These are phyloP conservation scores for Metschnikowia reukaufii DNA, from an alignment of 805 yeast species.

Conservation along the genomic window DNA sequence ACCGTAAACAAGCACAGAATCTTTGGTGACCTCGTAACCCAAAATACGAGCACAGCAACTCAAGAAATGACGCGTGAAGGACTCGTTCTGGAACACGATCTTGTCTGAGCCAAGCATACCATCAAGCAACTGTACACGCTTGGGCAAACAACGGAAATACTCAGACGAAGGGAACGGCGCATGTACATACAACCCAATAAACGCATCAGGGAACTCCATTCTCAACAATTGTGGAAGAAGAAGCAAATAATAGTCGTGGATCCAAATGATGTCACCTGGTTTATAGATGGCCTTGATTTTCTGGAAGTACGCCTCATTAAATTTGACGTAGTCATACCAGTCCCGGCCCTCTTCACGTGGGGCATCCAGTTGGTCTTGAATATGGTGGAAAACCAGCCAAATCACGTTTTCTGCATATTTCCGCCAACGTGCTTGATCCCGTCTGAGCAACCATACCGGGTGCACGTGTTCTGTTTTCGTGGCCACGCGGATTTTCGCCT, in stretches of 20 bases:
- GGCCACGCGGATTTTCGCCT: conserved; percentile 45
- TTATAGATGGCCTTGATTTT: conserved; percentile 69
- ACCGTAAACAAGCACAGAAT: conserved; percentile 70
- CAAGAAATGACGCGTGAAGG: conserved; percentile 87
- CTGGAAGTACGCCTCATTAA: conserved; percentile 88
- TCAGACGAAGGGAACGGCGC: conserved; percentile 96
- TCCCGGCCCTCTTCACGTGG: conserved; percentile 65
- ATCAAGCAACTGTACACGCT: conserved; percentile 76
- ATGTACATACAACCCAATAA: conserved; percentile 78
- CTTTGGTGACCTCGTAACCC: conserved; percentile 71
- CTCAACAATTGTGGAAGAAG: conserved; percentile 81
- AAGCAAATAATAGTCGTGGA: conserved; percentile 85
- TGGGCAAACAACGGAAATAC: conserved; percentile 85
- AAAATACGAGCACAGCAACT: conserved; percentile 85
- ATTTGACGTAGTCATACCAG: conserved; percentile 87
- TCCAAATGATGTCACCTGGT: conserved; percentile 91
- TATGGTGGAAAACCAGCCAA: conserved; percentile 96
- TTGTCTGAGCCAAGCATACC: conserved; percentile 91
- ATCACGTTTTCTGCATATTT: conserved; percentile 83
- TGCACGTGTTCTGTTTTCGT: conserved; percentile 57
- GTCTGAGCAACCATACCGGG: conserved; percentile 86
- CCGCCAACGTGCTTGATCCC: conserved; percentile 83
- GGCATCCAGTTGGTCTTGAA: conserved; percentile 71
- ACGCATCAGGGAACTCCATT: conserved; percentile 70
- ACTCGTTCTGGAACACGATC: conserved; percentile 80